Conservation (phyloP, 2,329 filamentous ascomycete species). For the Purpureocillium lavendulum region DNA sequence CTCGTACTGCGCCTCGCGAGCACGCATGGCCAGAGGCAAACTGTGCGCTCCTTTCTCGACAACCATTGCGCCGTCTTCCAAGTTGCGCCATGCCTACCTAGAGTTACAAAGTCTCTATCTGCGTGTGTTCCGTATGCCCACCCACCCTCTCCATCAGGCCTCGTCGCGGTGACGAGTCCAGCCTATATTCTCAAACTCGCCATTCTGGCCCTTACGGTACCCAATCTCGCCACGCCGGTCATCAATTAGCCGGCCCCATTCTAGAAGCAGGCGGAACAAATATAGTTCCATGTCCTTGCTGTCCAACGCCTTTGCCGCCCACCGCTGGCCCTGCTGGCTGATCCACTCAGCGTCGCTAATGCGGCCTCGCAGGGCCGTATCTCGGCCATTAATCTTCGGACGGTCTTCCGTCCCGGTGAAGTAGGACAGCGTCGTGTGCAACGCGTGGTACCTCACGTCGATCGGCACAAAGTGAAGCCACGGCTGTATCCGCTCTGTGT, state of each 20-base stretch:
- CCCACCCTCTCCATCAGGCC: no score
- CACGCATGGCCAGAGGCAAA: no score
- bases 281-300: slow-evolving; percentile 76
- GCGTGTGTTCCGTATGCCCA: no score
- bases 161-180: no score
- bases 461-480: slow-evolving; percentile 79
- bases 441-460: slow-evolving; percentile 62
- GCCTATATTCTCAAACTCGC: slow-evolving; percentile 17
- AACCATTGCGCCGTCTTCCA: no score
- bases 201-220: slow-evolving; percentile 18
- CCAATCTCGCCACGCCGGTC: slow-evolving; percentile 44
- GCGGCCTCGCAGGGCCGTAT: slow-evolving; percentile 39
- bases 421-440: slow-evolving; percentile 68
- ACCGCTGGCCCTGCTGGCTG: slow-evolving; percentile 54
- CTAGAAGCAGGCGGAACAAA: slow-evolving; percentile 66
- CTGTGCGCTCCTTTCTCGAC: no score
- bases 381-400: slow-evolving; percentile 33
- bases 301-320: slow-evolving; percentile 55
- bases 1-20: no score
- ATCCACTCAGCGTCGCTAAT: slow-evolving; percentile 52
- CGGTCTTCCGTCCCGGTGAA: slow-evolving; percentile 51
- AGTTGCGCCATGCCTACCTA: no score
- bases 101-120: no score
- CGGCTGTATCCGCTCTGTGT: slow-evolving; percentile 61
- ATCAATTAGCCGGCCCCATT: slow-evolving; percentile 66